Percentiles rank a stretch among this genome's conserved stretches.
These are phyloP conservation scores for Cyberlindnera subsufficiens DNA, from an alignment of 805 yeast genomes.

Conservation along the genomic window DNA sequence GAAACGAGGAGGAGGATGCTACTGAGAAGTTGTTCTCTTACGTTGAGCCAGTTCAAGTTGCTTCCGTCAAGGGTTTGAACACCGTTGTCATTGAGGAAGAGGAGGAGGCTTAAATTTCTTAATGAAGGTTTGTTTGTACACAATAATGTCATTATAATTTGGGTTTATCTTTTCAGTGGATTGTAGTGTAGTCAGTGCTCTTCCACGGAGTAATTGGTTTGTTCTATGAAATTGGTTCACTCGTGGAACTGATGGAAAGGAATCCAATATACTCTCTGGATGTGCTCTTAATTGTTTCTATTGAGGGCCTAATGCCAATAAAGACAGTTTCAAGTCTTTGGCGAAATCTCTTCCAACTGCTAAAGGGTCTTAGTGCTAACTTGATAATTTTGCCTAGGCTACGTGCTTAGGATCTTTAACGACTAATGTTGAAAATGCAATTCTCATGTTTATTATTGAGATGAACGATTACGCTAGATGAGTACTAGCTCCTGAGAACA, in stretches of 20 bases:
- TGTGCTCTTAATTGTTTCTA: not conserved
- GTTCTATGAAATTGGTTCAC: not conserved
- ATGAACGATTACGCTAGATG: not conserved
- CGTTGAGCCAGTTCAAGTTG: conserved; percentile 95
- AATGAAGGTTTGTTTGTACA: conserved; percentile 2
- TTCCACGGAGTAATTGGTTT: conserved; percentile 6
- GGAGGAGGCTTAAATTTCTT: conserved; percentile 25
- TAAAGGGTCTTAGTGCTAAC: too few relatives aligned
- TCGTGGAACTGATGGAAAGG: not conserved
- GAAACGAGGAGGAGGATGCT: conserved; percentile 99
- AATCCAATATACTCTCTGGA: conserved; percentile 1
- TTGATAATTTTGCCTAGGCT: too few relatives aligned
- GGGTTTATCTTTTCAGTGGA: conserved; percentile 1
- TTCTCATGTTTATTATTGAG: too few relatives aligned
- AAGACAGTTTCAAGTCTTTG: too few relatives aligned
- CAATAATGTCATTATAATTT: conserved; percentile 15
- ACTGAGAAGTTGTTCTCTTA: conserved; percentile 95
- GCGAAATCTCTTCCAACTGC: too few relatives aligned
- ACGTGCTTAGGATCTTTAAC: too few relatives aligned
- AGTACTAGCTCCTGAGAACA: too few relatives aligned
- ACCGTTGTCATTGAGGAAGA: conserved; percentile 89
- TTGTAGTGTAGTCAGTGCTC: conserved; percentile 4
- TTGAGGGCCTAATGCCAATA: not conserved
- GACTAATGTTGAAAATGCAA: too few relatives aligned
- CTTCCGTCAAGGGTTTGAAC: conserved; percentile 94